Conservation (phyloP, 2,329 filamentous ascomycete species). For the Chaetomium olivaceum region DNA sequence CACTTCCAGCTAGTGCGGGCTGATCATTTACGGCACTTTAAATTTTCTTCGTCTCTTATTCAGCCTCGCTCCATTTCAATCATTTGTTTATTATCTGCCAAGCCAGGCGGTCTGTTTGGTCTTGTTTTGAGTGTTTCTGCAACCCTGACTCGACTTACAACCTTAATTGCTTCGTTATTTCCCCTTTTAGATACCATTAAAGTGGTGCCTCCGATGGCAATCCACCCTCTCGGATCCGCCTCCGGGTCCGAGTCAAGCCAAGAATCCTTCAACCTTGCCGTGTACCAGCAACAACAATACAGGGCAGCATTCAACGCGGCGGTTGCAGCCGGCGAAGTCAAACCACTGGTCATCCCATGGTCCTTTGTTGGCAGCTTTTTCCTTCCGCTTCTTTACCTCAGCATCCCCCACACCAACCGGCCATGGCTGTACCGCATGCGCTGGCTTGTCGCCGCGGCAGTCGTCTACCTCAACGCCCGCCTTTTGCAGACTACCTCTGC, state of each 20-base stretch:
- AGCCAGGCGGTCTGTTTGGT: neutral
- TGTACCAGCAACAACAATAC: conserved; percentile 37
- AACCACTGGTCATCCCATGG: conserved; percentile 56
- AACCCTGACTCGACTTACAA: neutral
- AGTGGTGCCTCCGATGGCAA: conserved; percentile 4
- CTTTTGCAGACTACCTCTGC: conserved; percentile 50
- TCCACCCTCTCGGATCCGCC: neutral
- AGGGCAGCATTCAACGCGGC: conserved; percentile 41
- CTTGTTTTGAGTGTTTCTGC: neutral
- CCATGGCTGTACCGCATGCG: conserved; percentile 53
- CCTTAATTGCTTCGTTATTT: conserved; percentile 3
- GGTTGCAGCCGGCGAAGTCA: conserved; percentile 27
- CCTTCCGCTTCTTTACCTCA: conserved; percentile 56
- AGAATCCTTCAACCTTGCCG: conserved; percentile 24
- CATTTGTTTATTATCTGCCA: neutral
- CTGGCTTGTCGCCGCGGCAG: conserved; percentile 51
- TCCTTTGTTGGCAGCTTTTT: conserved; percentile 50
- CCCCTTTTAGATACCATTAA: neutral
- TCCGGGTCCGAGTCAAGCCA: neutral
- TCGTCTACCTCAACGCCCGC: conserved; percentile 47
- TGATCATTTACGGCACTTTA: neutral
- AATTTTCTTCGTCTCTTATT: neutral
- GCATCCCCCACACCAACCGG: conserved; percentile 53
- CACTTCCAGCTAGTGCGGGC: neutral
- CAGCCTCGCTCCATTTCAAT: neutral